A percentile compares a stretch with the other conserved stretches of the same genome.
phyloP scores from a whole-genome alignment of 1,139 yeast genomes.

The Suhomyces bokatorum region DNA sequence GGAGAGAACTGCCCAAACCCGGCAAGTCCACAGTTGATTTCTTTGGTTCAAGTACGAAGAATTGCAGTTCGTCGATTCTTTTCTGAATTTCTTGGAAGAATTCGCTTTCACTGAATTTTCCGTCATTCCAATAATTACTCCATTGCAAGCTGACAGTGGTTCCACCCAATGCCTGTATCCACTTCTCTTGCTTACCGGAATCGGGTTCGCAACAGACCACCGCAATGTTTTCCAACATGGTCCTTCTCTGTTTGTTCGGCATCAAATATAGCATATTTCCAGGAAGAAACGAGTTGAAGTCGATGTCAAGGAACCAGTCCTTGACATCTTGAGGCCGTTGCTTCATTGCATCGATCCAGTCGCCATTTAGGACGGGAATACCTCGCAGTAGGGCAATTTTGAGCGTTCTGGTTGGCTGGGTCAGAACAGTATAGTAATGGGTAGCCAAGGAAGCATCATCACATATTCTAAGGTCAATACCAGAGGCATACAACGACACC shows the following conservation, averaged over 20 bases:
- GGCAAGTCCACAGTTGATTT: neutral
- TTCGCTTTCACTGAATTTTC: neutral
- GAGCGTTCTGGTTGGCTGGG: conserved; percentile 5
- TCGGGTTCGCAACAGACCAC: conserved; percentile 15
- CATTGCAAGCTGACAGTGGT: neutral
- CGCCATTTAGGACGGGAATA: conserved; percentile 26
- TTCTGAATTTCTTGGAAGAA: conserved; percentile 8
- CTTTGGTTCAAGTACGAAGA: conserved; percentile 1
- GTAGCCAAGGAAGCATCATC: conserved; percentile 25
- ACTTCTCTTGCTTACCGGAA: conserved; percentile 11
- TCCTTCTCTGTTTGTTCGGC: conserved; percentile 19
- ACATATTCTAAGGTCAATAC: conserved; percentile 28
- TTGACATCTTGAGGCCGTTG: conserved; percentile 16
- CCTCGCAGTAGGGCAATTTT: conserved; percentile 28
- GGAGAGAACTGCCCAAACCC: neutral
- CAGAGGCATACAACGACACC: conserved; percentile 12
- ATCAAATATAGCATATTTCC: conserved; percentile 13
- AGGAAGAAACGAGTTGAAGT: conserved; percentile 21
- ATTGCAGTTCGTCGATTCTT: neutral
- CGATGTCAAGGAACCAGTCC: conserved; percentile 25
- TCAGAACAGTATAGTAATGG: conserved; percentile 25
- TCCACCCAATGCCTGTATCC: conserved; percentile 22
- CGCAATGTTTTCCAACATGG: conserved; percentile 15
- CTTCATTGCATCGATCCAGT: conserved; percentile 23
- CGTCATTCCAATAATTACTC: neutral